Evolutionary conservation across 495 filamentous ascomycete genomes (phyloP).

Genomic region (Neurospora sp.): DNA sequence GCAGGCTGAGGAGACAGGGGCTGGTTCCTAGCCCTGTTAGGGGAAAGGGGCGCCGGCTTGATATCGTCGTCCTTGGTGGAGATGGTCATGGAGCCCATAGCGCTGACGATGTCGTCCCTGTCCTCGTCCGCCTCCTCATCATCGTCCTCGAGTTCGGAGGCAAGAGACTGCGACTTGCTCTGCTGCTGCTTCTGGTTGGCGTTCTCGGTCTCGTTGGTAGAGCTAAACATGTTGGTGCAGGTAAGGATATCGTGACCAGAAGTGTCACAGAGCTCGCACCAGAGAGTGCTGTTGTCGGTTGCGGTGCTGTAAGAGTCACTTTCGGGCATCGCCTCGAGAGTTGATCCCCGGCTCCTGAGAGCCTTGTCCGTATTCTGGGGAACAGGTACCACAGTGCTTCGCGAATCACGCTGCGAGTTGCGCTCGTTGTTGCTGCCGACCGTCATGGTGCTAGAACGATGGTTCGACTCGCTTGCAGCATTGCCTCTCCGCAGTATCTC

Average conservation of each 20-base stretch:
- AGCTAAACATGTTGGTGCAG: slow-evolving; percentile 80
- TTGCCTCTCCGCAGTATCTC: slow-evolving; percentile 49
- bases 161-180: slow-evolving; percentile 9
- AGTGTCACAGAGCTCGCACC: slow-evolving; percentile 95
- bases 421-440: slow-evolving; percentile 38
- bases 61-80: slow-evolving; percentile 24
- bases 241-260: slow-evolving; percentile 89
- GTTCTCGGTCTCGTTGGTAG: neutral
- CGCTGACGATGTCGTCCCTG: slow-evolving; percentile 37
- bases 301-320: slow-evolving; percentile 63
- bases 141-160: neutral
- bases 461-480: slow-evolving; percentile 12
- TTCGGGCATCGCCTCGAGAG: slow-evolving; percentile 55
- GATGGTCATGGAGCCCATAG: slow-evolving; percentile 32
- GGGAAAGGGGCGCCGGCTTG: slow-evolving; percentile 43
- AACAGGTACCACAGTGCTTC: slow-evolving; percentile 46
- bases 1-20: slow-evolving; percentile 41
- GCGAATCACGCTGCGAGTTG: slow-evolving; percentile 48
- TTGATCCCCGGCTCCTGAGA: slow-evolving; percentile 32
- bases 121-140: slow-evolving; percentile 16
- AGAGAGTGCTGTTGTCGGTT: slow-evolving; percentile 62
- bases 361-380: slow-evolving; percentile 26
- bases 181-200: slow-evolving; percentile 18
- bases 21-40: slow-evolving; percentile 31
- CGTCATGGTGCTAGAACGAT: slow-evolving; percentile 43